Base-by-base conservation (phyloP, 176 grass and related monocot species). In the Hsuehochloa calcarea region DNA sequence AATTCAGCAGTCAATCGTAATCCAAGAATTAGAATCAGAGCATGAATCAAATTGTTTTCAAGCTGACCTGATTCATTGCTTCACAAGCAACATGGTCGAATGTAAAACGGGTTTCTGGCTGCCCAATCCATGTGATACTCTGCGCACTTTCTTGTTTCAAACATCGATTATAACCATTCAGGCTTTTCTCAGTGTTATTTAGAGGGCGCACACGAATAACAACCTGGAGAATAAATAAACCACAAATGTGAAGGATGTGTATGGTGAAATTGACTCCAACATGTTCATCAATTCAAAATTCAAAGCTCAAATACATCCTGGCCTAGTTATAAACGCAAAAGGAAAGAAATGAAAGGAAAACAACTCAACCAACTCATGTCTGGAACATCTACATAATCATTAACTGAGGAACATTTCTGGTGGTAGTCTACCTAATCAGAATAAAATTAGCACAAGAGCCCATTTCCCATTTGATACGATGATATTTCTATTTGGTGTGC, bases 81-180 rank as follows among this genome's bases (percentile, higher is more conserved):
- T 97, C 95, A 79, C 95, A 97, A 8, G 95, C 91, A 73, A 95
- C 95, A 82, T 97, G 94, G 61, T 97, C 96, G 70, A 95, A 98
- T 52, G 87, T 90, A 83, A 95, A 98, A 75, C 86, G 89, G 61
- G 89, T 90, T 87, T 98, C 93, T 15, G 93, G 96, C 62, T 95
- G 91, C 56, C 93, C 96, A 63, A 94, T 92, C 96, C 96, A 98
- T 87, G 93, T 92, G 60, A 98, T 91, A 59, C 78, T 92, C 68
- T 98, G 93, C 3, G 88, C 75, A 73, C 75, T 94, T 56, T 95
- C 93, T 86, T 98, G 96, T 73, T 92, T 95, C 85, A 98, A 90
- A 86, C 96, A 98, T 87, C 96, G 84, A 54, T 78, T 92, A 43
- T 88, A 95, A 70, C 86, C 88, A 75, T 85, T 85, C 55, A 86